Evolutionary conservation across 164 flowering plant genomes (phyloP).

Genomic region (Aristolochia fimbriata): DNA sequence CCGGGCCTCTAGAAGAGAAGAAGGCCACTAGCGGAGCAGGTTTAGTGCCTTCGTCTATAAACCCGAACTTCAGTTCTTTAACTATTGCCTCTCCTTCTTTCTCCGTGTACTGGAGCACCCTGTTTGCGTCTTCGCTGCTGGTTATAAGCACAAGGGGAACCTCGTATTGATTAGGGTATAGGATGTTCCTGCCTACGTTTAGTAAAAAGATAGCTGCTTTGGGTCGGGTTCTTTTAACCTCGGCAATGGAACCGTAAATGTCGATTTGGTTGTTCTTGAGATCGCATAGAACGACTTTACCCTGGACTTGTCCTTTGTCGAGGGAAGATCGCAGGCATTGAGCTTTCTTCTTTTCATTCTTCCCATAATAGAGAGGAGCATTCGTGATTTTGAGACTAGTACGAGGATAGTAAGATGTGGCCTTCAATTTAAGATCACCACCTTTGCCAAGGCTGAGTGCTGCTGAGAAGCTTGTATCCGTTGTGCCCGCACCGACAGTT

Average conservation of each 20-base stretch:
- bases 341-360: conserved; percentile 5
- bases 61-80: conserved; percentile 17
- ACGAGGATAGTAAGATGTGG: conserved; percentile 7
- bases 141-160: conserved; percentile 20
- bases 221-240: conserved; percentile 4
- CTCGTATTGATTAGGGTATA: not conserved
- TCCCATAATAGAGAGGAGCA: conserved; percentile 9
- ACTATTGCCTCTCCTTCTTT: conserved; percentile 3
- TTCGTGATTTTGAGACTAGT: conserved; percentile 1
- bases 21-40: conserved; percentile 41
- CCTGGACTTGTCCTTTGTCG: not conserved
- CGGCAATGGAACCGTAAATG: not conserved
- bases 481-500: conserved; percentile 32
- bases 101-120: conserved; percentile 17
- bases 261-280: not conserved
- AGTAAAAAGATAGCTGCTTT: conserved; percentile 4
- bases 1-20: conserved; percentile 35
- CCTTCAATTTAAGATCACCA: conserved; percentile 2
- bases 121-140: conserved; percentile 8
- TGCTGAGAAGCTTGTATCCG: conserved; percentile 17
- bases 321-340: not conserved
- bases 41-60: conserved; percentile 25
- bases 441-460: conserved; percentile 9
- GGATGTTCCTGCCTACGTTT: not conserved
- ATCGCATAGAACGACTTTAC: conserved; percentile 8